Percentiles rank a stretch among this genome's conserved stretches.
These are phyloP conservation scores for Eutrema salsugineum DNA, from an alignment of 441 rosid genomes.

Conservation along the genomic window DNA sequence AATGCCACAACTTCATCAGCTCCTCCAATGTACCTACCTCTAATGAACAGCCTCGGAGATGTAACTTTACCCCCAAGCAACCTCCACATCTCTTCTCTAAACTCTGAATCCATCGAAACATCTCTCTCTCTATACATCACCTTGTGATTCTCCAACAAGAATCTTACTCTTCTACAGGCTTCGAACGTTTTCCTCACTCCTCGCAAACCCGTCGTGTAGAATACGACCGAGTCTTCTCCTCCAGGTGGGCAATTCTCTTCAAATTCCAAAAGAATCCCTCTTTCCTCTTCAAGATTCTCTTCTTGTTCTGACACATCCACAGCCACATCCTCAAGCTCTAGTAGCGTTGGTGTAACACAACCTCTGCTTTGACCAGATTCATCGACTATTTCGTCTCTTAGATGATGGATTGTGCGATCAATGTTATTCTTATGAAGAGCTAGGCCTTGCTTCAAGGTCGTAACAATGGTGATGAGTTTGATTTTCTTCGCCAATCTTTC, in stretches of 20 bases:
- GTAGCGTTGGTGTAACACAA: conserved; percentile 31
- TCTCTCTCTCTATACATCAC: conserved; percentile 64
- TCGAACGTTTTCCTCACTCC: conserved; percentile 82
- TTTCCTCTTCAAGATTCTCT: conserved; percentile 11
- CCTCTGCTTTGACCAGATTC: conserved; percentile 26
- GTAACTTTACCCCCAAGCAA: conserved; percentile 51
- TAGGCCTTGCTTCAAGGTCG: conserved; percentile 47
- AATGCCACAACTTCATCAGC: conserved; percentile 69
- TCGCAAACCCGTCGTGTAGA: conserved; percentile 81
- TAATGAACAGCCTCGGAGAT: conserved; percentile 78
- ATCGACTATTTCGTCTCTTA: conserved; percentile 33
- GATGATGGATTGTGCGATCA: conserved; percentile 31
- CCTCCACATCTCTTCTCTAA: conserved; percentile 74
- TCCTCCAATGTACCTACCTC: conserved; percentile 84
- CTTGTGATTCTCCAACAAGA: conserved; percentile 58
- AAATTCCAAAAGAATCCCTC: conserved; percentile 35
- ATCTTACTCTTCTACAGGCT: conserved; percentile 57
- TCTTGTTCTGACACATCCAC: not conserved
- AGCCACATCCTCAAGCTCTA: conserved; percentile 8
- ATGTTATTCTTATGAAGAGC: conserved; percentile 34
- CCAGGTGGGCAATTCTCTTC: conserved; percentile 68
- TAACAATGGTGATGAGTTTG: conserved; percentile 48
- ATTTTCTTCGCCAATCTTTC: conserved; percentile 65
- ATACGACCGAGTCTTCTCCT: conserved; percentile 57
- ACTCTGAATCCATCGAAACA: conserved; percentile 72